Base-by-base conservation (phyloP, 257 asterid genomes). In the Cordia subcordata region DNA sequence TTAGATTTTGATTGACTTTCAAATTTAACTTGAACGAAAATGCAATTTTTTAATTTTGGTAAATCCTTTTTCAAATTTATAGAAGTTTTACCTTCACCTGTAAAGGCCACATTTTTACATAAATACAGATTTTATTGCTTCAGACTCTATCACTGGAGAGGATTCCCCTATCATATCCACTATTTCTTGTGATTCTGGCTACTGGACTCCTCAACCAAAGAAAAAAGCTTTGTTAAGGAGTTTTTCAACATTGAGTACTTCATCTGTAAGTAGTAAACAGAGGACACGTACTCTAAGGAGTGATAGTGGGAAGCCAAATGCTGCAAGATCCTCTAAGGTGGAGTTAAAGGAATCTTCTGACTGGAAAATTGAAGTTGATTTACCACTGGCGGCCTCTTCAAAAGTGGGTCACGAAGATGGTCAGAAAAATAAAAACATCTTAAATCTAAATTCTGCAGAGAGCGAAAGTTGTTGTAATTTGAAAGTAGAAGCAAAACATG, bases 91-190 rank as follows among this genome's bases (percentile, higher is more conserved):
- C 6, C 6, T 3, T 27, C 35, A 27, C 3, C 35, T 1, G 6
- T 27, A 6, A 27, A 27, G 3, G 35, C 6, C 3, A 9, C n/a
- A 47, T 47, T 19, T 47, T 47, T 15, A 0, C 16, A 11, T 47
- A 15, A 20, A 52, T 15, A 23, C 40, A 20, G 56, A 27, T 27
- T 14, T 59, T 55, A 61, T 55, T 53, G 57, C 75, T 57, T 17
- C 83, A 83, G 95, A 78, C 55, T 63, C 72, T 18, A 73, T 77
- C 56, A 77, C 79, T 53, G 58, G 71, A 3, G 69, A 71, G 6
- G 42, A 61, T 49, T 78, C 81, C 46, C 71, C 85, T 22, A 49
- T 62, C 33, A 61, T 40, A 21, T 66, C 76, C 35, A 71, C 27
- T 10, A 65, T 69, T 51, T 27, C 61, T 1, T 19, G 50, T 19